A percentile compares a stretch with the other conserved stretches of the same genome.
These are phyloP conservation scores for Arthrobotrys entomopaga DNA, from an alignment of 2,329 filamentous ascomycete species.

Conservation along the genomic window DNA sequence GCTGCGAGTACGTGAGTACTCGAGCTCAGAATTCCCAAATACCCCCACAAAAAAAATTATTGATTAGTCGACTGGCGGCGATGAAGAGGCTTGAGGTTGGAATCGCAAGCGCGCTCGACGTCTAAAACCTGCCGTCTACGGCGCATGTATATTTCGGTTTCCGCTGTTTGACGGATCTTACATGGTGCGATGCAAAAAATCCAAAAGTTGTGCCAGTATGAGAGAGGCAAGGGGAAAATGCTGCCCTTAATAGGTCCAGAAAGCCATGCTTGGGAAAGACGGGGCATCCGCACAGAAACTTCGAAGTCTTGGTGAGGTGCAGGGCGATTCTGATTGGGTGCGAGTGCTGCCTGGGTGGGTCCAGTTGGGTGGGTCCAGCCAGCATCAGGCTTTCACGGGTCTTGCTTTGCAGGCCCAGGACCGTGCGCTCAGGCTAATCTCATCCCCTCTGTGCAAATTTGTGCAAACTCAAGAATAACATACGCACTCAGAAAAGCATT, in stretches of 20 bases:
- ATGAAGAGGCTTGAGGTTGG: conserved; percentile 14
- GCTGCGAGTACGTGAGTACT: conserved; percentile 10
- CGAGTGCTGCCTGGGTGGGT: background rate
- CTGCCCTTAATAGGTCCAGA: conserved; percentile 36
- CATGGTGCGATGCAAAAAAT: conserved; percentile 9
- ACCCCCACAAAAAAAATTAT: background rate
- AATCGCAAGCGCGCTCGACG: conserved; percentile 25
- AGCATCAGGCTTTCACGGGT: conserved; percentile 26
- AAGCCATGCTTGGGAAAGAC: conserved; percentile 20
- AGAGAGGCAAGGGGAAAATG: conserved; percentile 19
- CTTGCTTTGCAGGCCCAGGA: conserved; percentile 18
- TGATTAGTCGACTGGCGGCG: conserved; percentile 17
- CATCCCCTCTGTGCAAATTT: background rate
- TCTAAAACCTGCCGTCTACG: background rate
- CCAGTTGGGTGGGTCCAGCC: conserved; percentile 19
- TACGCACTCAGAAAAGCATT: too few species aligned
- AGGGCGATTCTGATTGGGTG: conserved; percentile 34
- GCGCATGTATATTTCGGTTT: conserved; percentile 16
- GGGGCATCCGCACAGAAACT: conserved; percentile 1
- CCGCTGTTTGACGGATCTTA: conserved; percentile 24
- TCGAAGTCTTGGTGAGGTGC: conserved; percentile 13
- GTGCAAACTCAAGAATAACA: too few species aligned
- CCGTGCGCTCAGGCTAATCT: conserved; percentile 45
- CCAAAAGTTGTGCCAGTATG: conserved; percentile 3
- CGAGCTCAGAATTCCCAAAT: conserved; percentile 18